phyloP scores from a whole-genome alignment of 2,329 filamentous ascomycete species.

The Fusarium anguioides region DNA sequence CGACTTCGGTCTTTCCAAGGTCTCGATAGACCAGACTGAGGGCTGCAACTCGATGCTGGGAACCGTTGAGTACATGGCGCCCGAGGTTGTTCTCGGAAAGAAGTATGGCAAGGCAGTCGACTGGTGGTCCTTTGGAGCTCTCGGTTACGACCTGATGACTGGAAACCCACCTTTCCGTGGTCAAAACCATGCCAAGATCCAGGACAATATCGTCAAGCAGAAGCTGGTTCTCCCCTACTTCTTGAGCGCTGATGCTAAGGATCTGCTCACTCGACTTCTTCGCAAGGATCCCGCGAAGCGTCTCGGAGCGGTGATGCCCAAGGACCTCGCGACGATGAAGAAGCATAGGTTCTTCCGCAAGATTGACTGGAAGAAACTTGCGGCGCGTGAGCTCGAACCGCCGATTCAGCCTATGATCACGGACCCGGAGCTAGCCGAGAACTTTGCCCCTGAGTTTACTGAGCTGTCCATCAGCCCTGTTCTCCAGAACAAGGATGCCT shows the following conservation, averaged over 20 bases:
- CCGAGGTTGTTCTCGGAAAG: constrained; percentile 88
- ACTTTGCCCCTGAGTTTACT: constrained; percentile 95
- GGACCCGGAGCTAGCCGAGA: constrained; percentile 94
- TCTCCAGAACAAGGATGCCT: constrained; percentile 58
- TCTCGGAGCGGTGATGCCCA: constrained; percentile 87
- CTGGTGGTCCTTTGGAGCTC: constrained; percentile 97
- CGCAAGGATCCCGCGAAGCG: constrained; percentile 94
- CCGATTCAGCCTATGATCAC: constrained; percentile 95
- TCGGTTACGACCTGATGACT: constrained; percentile 92
- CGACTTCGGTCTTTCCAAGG: constrained; percentile 97
- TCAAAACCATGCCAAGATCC: constrained; percentile 92
- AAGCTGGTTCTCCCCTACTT: constrained; percentile 92
- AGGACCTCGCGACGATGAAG: constrained; percentile 87
- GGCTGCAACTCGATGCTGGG: constrained; percentile 90
- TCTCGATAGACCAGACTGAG: constrained; percentile 75
- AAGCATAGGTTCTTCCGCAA: constrained; percentile 96
- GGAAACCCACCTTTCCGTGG: constrained; percentile 91
- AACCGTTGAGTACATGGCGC: constrained; percentile 99
- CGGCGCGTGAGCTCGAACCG: constrained; percentile 82
- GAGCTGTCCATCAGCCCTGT: constrained; percentile 83
- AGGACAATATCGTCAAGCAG: constrained; percentile 94
- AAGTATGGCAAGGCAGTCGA: constrained; percentile 95
- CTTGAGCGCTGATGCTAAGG: constrained; percentile 90
- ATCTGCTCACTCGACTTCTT: constrained; percentile 87
- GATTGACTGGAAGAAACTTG: constrained; percentile 93